Evolutionary conservation across 208 protist genomes (phyloP).

Genomic region (Naegleria fowleri): DNA sequence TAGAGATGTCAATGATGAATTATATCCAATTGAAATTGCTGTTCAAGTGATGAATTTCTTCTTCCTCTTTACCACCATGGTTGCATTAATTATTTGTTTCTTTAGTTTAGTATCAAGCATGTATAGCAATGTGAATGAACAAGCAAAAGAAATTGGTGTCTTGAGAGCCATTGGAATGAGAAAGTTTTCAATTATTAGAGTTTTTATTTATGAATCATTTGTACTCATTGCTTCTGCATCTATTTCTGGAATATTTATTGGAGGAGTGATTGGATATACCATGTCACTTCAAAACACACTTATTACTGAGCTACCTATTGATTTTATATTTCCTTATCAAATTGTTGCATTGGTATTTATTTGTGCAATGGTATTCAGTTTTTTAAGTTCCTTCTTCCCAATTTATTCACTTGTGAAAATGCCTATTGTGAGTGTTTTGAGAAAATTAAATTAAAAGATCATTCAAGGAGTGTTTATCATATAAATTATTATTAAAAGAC

Average conservation of each 20-base stretch:
- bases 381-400: not conserved
- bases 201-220: constrained; percentile 91
- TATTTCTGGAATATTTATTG: constrained; percentile 77
- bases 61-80: constrained; percentile 71
- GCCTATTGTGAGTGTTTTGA: constrained; percentile 10
- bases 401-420: not conserved
- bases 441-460: not conserved
- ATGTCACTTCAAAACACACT: constrained; percentile 77
- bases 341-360: constrained; percentile 35
- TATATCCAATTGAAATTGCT: constrained; percentile 40
- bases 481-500: no score
- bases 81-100: constrained; percentile 84
- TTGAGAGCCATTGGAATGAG: constrained; percentile 77
- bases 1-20: constrained; percentile 28
- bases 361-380: not conserved
- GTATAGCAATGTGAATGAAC: constrained; percentile 80
- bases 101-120: constrained; percentile 84
- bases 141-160: constrained; percentile 88
- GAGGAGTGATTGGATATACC: constrained; percentile 72
- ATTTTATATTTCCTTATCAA: constrained; percentile 76
- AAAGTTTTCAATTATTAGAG: constrained; percentile 61
- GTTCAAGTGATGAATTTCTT: constrained; percentile 70
- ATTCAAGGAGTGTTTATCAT: no score
- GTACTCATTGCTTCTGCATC: constrained; percentile 77
- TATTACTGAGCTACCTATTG: constrained; percentile 76